Base-by-base conservation (phyloP, 2,329 filamentous ascomycete genomes). In the Podosphaera fusca region DNA sequence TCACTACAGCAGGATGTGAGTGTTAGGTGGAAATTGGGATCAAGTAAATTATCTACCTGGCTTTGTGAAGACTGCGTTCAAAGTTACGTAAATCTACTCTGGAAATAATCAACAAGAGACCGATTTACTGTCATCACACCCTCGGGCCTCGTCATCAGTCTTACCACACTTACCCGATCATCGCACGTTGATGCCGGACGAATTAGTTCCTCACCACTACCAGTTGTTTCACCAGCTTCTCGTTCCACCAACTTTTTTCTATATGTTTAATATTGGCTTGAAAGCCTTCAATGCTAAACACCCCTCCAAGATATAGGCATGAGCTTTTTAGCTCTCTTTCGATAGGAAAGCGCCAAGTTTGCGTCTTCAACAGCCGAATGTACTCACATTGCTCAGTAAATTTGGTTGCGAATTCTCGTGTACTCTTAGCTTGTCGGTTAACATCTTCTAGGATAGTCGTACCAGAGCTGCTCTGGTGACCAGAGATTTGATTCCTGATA, bases 301-400 rank as follows among this genome's bases (percentile, higher is more conserved):
- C 54, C 42, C 51, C 55, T 56, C 58, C 60, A 58, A 58, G 42
- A 58, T 53, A 53, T 31, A 63, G 31, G 55, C 53, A 55, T 35
- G 50, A 57, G 38, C 59, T 62, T 62, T 61, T 58, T 52, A 58
- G 59, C 45, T 47, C 61, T 29, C 56, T 51, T 36, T 55, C 55
- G 56, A 59, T 61, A 52, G 60, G 55, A 50, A 62, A 54, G 29
- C 58, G 58, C 57, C 55, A 45, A 55, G 61, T 58, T 33, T 56
- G 56, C 40, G 58, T 40, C 35, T 47, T 38, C 30, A 40, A 42
- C 35, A 59, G 35, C 40, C 58, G 56, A 30, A 58, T 55, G n/a
- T 55, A 21, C 21, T 21, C 21, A 21, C 21, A 21, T 21, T 21
- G 21, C 21, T 21, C 21, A 21, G 21, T 21, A 21, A 21, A 21